Evolutionary conservation across 345 rosid genomes (phyloP), one percentile per base, ranked within the genome.

Genomic region (Citrus sp.): DNA sequence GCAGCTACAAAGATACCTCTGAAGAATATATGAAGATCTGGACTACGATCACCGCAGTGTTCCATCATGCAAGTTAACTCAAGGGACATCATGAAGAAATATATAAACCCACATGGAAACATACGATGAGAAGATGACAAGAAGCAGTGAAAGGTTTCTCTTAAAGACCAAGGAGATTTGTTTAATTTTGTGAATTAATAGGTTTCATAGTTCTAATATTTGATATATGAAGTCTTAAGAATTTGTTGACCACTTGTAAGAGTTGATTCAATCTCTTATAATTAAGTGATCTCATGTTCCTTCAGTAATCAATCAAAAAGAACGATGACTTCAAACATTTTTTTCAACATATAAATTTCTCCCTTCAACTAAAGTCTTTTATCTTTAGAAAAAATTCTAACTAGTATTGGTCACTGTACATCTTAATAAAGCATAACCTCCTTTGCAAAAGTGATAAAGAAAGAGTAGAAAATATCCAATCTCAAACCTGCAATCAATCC

Each of bases 11-110:
- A 46, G 18, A 46, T 12, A 12, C 51, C 16, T 3, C 51, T 46
- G 51, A 46, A 46, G 9, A 2, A n/a, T 37, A 22, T 67, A 37
- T 37, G 51, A 38, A n/a, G 64, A 78, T 34, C 63, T 70, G 81
- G 73, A 46, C 64, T 22, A 25, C 66, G 46, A 32, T 62, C 65
- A 79, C 82, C 54, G 59, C 34, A 55, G 14, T 64, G 40, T 59
- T 25, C 82, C 67, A 30, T 73, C 74, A 30, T 21, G 22, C 4
- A 18, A 51, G 60, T 27, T 9, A 18, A 28, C 3, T 70, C 59
- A 70, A 46, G 30, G 3, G 25, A 51, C 61, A 25, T 24, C 49
- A 51, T 34, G 3, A 19, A 63, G 42, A 28, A 18, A 66, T 27
- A 64, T 46, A 46, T 46, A 46, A 12, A 46, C 51, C 35, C 2